A percentile compares a stretch with the other conserved stretches of the same genome.
phyloP scores from a whole-genome alignment of 805 yeast genomes.

The Candida ulmi region DNA sequence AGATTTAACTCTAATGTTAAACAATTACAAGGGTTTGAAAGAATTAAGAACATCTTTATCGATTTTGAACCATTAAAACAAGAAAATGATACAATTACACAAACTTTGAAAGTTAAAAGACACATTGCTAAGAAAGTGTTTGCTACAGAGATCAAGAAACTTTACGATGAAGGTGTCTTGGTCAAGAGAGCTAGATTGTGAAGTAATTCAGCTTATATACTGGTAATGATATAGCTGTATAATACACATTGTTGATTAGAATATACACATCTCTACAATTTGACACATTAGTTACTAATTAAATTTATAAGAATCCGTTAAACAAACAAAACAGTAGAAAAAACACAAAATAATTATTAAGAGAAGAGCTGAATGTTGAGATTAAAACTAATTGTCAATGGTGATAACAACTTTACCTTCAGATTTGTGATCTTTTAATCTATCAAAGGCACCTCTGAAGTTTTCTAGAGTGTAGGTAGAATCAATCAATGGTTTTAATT shows the following conservation, averaged over 20 bases:
- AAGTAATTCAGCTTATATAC: not conserved
- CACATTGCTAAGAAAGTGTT: slow-evolving; percentile 38
- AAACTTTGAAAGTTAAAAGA: slow-evolving; percentile 57
- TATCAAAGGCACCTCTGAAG: slow-evolving; percentile 43
- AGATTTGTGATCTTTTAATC: slow-evolving; percentile 40
- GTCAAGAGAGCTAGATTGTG: not conserved
- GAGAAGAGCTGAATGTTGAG: not conserved
- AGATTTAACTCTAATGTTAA: slow-evolving; percentile 34
- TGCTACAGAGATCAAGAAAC: slow-evolving; percentile 29
- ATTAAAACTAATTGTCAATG: too few relatives aligned
- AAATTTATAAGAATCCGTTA: too few relatives aligned
- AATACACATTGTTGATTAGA: too few relatives aligned
- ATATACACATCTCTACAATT: too few relatives aligned
- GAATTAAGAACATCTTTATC: slow-evolving; percentile 46
- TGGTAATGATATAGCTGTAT: too few relatives aligned
- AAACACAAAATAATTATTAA: too few relatives aligned
- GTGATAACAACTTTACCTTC: slow-evolving; percentile 57
- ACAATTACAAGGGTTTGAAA: slow-evolving; percentile 55
- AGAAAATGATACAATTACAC: slow-evolving; percentile 59
- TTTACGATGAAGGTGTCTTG: slow-evolving; percentile 44
- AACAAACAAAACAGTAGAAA: too few relatives aligned
- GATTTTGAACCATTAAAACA: slow-evolving; percentile 55
- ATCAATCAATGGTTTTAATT: slow-evolving; percentile 45
- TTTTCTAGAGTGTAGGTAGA: slow-evolving; percentile 45
- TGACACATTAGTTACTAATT: too few relatives aligned